A percentile compares a stretch with the other conserved stretches of the same genome.
Conservation (phyloP, 2,329 filamentous ascomycete species). For the Onygenales sp. region DNA sequence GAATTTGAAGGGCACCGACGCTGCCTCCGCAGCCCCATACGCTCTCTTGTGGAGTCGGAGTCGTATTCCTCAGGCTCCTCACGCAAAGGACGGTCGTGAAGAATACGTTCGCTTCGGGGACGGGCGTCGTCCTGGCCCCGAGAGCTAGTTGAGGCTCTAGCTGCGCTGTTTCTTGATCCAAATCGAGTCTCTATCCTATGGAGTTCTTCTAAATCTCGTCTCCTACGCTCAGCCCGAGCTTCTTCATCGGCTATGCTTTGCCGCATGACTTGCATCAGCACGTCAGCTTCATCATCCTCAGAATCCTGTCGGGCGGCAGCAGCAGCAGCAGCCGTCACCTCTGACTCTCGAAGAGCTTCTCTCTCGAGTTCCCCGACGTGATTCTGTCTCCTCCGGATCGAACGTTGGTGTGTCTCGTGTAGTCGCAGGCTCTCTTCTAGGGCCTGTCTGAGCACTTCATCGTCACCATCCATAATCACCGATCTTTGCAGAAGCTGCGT, state of each 20-base stretch:
- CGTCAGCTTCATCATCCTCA: conserved; percentile 2
- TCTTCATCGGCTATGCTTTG: conserved; percentile 7
- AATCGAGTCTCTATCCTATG: conserved; percentile 8
- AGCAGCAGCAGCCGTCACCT: conserved; percentile 2
- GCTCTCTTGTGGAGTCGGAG: too few relatives aligned
- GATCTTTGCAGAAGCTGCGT: too few relatives aligned
- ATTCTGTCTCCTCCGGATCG: not conserved
- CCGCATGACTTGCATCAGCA: not conserved
- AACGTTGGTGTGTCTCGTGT: conserved; percentile 6
- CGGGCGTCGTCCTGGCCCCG: conserved; percentile 67
- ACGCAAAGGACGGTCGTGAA: not conserved
- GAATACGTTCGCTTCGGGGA: not conserved
- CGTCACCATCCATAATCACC: conserved; percentile 2
- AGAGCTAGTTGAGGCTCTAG: not conserved
- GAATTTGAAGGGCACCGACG: too few relatives aligned
- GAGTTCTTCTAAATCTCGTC: conserved; percentile 3
- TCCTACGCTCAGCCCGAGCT: not conserved
- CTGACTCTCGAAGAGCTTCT: conserved; percentile 3
- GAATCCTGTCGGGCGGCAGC: not conserved
- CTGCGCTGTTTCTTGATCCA: not conserved
- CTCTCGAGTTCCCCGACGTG: conserved; percentile 1
- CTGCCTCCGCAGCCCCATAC: too few relatives aligned
- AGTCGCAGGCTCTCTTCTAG: conserved; percentile 8
- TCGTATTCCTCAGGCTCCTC: not conserved
- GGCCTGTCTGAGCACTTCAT: conserved; percentile 8